Evolutionary conservation across 2,329 filamentous ascomycete genomes (phyloP), one percentile per base, ranked within the genome.

Genomic region (Stemphylium vesicarium): DNA sequence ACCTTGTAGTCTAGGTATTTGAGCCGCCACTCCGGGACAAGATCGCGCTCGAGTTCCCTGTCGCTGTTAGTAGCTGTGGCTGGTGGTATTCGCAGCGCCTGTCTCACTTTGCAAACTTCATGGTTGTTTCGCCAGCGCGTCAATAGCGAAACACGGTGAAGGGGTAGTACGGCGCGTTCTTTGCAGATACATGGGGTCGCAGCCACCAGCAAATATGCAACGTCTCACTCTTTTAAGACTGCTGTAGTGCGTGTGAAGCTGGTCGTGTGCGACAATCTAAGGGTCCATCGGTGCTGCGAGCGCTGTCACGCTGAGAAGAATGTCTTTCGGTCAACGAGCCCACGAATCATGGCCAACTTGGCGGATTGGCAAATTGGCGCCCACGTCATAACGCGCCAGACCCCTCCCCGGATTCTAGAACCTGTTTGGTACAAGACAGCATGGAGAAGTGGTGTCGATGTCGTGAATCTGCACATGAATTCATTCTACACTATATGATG

Each of bases 1-100:
- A 87, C 87, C 83, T 96, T 96, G 82, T 98, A 98, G 77, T 97
- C 87, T 66, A 98, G 84, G 76, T 97, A 98, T 77, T 96, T 96
- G 75, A 88, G 85, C 69, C 90, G 87, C 94, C 94, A 98, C 85
- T 98, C 93, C 72, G 93, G 93, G 62, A 97, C 92, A 49, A 92
- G 85, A 68, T 96, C 90, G 71, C 90, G 85, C 72, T 96, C 91
- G 60, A 96, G 83, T 79, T 96, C 91, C 72, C 84, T 86, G 45
- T 24, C 16, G 31, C 33, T n/a, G 59, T 67, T 51, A 58, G 66
- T 50, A 40, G 22, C 18, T 36, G 18, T 22, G 10, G 16, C 24
- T 12, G 10, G 42, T 33, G 40, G 54, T 55, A 41, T 4, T 44
- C 36, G 26, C 43, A 38, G 38, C 73, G 77, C 52, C 16, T n/a